phyloP scores from a whole-genome alignment of 2,329 filamentous ascomycete genomes.

The Epichloe baconii region DNA sequence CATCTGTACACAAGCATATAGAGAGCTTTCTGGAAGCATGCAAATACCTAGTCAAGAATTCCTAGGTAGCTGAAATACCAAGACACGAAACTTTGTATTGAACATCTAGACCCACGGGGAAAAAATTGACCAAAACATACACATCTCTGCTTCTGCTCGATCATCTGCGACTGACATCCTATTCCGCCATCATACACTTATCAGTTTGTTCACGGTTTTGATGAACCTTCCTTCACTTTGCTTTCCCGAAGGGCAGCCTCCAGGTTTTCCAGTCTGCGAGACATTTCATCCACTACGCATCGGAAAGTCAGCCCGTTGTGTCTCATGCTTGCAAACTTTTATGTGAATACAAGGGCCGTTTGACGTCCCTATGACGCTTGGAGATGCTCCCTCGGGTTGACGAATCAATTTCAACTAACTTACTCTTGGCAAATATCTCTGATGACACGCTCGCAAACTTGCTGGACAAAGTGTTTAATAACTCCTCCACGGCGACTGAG shows the following conservation, averaged over 20 bases:
- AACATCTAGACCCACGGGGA: not conserved
- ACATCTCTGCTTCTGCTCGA: not conserved
- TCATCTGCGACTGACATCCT: not conserved
- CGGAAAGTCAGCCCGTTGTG: slow-evolving; percentile 7
- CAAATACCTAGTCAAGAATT: not conserved
- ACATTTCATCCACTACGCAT: slow-evolving; percentile 84
- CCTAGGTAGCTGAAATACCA: not conserved
- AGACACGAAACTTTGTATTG: no score
- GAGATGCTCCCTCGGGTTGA: not conserved
- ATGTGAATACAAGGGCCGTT: not conserved
- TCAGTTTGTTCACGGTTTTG: slow-evolving; percentile 18
- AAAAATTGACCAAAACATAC: not conserved
- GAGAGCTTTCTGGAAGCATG: not conserved
- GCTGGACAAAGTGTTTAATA: slow-evolving; percentile 69
- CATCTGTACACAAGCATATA: not conserved
- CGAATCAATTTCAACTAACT: slow-evolving; percentile 18
- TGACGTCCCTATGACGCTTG: not conserved
- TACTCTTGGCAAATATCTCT: slow-evolving; percentile 83
- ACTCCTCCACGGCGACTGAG: slow-evolving; percentile 69
- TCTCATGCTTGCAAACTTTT: not conserved
- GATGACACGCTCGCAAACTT: slow-evolving; percentile 78
- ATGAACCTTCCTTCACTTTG: slow-evolving; percentile 30
- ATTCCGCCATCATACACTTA: no score
- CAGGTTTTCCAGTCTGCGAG: slow-evolving; percentile 67
- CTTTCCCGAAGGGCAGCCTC: slow-evolving; percentile 57